Base-by-base conservation (phyloP, 1,284 basidiomycete genomes). In the Ceratobasidium papillatum region DNA sequence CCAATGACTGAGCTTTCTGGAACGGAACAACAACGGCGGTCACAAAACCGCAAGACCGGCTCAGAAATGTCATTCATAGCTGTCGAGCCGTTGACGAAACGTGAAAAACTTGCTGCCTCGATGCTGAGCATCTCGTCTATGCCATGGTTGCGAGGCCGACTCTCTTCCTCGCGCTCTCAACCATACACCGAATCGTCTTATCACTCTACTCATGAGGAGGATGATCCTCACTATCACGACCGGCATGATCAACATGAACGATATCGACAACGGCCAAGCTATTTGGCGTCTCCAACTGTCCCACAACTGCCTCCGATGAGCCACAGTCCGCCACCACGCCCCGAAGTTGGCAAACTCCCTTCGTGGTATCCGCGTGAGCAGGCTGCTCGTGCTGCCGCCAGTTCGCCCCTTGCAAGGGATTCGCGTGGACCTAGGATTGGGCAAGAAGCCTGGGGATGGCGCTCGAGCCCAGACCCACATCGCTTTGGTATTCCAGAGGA, bases 391-490 rank as follows among this genome's bases (percentile, higher is more conserved):
- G 41, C 51, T 19, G 49, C 64, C 12, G 58, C 69, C 2, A n/a
- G 11, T 61, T 41, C 58, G 12, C 58, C 69, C n/a, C 69, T 25
- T n/a, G 56, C 56, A 32, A 61, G 69, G 58, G 69, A 72, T 32
- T 72, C 69, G 34, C 56, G 69, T 12, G 69, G 69, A 27, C 69
- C 69, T 3, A 72, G 34, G 22, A 47, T 72, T 14, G 69, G 69
- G 32, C 69, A 72, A 22, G 69, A 72, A 41, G 69, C 69, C n/a
- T 72, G 69, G 69, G 66, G 69, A 25, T 72, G 69, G 69, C 69
- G 69, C 32, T 72, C 69, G 19, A 72, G 69, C 34, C 69, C 69
- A 22, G 59, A 62, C 19, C 59, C 59, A 4, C 59, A 62, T 62
- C 66, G 52, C 17, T 58, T 61, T 52, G 69, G 69, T 25, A 72